A percentile compares a stretch with the other conserved stretches of the same genome.
Evolutionary conservation across 306 rosid genomes (phyloP).

Genomic region (Datisca glomerata): DNA sequence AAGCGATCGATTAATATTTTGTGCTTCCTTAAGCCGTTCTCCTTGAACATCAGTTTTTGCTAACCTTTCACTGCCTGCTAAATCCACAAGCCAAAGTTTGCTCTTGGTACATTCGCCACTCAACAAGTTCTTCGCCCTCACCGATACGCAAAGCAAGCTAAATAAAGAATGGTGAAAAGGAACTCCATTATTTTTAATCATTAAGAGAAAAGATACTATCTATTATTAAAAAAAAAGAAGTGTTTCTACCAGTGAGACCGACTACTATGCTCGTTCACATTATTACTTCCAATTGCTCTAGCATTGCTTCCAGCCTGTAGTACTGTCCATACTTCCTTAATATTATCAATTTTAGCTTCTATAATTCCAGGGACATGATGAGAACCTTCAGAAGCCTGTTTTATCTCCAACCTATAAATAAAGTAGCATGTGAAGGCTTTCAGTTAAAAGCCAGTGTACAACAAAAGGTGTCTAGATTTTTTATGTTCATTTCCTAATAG

Average conservation of each 20-base stretch:
- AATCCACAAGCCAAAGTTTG: slow-evolving; percentile 92
- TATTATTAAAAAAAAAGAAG: background rate
- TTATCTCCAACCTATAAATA: slow-evolving; percentile 67
- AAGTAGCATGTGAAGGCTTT: background rate
- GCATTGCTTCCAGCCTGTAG: slow-evolving; percentile 78
- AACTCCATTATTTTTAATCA: slow-evolving; percentile 1
- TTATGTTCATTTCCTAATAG: background rate
- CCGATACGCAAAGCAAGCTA: slow-evolving; percentile 74
- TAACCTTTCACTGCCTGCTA: slow-evolving; percentile 93
- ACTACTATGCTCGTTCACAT: slow-evolving; percentile 83
- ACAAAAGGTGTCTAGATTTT: too few species aligned
- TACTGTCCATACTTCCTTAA: slow-evolving; percentile 59
- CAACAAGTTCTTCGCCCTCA: slow-evolving; percentile 64
- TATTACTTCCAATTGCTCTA: slow-evolving; percentile 75
- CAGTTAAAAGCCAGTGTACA: too few species aligned
- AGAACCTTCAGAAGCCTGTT: slow-evolving; percentile 62
- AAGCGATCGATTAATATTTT: slow-evolving; percentile 77
- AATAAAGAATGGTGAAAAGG: slow-evolving; percentile 2
- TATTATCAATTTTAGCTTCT: slow-evolving; percentile 56
- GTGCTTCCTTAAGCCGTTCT: slow-evolving; percentile 78
- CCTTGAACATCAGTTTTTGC: slow-evolving; percentile 83
- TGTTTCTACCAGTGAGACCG: slow-evolving; percentile 74
- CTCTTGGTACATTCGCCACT: slow-evolving; percentile 69
- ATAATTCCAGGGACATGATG: slow-evolving; percentile 76
- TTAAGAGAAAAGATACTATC: slow-evolving; percentile 2